Base-by-base conservation (phyloP, 2,329 filamentous ascomycete species). In the Verruconis gallopava region DNA sequence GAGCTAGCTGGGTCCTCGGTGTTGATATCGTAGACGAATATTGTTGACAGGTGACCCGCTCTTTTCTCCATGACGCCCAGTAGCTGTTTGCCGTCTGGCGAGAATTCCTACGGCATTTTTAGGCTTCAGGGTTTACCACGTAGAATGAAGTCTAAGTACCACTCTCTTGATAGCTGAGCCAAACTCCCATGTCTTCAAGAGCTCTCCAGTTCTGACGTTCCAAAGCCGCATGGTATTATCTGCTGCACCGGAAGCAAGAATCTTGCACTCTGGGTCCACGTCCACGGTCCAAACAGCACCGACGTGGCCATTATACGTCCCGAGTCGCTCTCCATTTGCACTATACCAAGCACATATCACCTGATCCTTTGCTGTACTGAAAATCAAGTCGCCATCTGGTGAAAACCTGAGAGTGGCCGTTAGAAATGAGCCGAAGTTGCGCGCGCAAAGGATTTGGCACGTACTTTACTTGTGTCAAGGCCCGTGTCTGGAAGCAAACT, bases 261-360 rank as follows among this genome's bases (percentile, higher is more conserved):
- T 77, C 56, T 83, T 85, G 50, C 81, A 84, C 56, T 86, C 86
- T 50, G 89, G 88, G 68, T 94, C 85, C 58, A 94, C 81, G 61
- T 98, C 91, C 65, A 98, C 83, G 48, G 91, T 95, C 91, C 91
- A 98, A 70, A 98, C 83, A 55, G 91, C 89, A 67, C 91, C 91
- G 65, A 93, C 82, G 68, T 98, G 91, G 63, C 91, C 91, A 61
- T 85, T 80, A 71, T 96, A 98, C 55, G 89, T 91, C 57, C 91
- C 91, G 56, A 96, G 75, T 57, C 91, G 83, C 73, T 98, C 91
- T 68, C 91, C 91, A 66, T 98, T 98, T 70, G 93, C 86, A 51
- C 86, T 81, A 68, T 78, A 96, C 91, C 91, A 98, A 51, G 78
- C 89, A 73, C 89, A 94, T 57, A 95, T 85, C 59, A 93, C 77